A percentile compares a stretch with the other conserved stretches of the same genome.
Evolutionary conservation across 2,329 filamentous ascomycete species (phyloP).

Genomic region (Diaporthe longicolla): DNA sequence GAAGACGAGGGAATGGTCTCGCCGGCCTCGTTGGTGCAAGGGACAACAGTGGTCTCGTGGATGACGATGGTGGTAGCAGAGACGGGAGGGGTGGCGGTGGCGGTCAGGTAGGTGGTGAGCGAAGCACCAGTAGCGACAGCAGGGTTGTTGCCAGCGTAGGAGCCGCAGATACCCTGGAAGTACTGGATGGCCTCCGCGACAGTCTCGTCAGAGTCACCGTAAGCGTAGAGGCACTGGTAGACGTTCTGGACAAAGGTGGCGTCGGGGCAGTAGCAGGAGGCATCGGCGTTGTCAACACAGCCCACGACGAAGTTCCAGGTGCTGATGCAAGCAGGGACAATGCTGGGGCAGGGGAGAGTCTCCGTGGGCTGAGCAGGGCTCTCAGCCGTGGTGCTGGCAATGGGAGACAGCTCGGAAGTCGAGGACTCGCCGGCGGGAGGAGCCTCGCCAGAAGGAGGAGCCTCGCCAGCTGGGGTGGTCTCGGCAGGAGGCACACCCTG

Average conservation of each 20-base stretch:
- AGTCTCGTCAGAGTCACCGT: constrained; percentile 76
- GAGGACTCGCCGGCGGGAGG: constrained; percentile 38
- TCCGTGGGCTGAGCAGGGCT: constrained; percentile 55
- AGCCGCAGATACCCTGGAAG: constrained; percentile 92
- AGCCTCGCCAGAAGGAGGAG: constrained; percentile 37
- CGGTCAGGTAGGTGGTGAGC: constrained; percentile 72
- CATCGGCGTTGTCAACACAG: constrained; percentile 86
- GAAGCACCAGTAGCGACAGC: constrained; percentile 83
- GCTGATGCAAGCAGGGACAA: constrained; percentile 91
- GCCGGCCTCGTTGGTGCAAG: constrained; percentile 62
- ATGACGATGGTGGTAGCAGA: constrained; percentile 63
- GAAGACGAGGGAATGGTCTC: constrained; percentile 56
- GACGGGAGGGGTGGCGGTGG: constrained; percentile 60
- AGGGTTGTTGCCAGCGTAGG: constrained; percentile 82
- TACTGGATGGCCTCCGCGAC: constrained; percentile 81
- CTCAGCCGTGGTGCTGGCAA: constrained; percentile 57
- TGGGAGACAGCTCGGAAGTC: constrained; percentile 41
- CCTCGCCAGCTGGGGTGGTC: constrained; percentile 38
- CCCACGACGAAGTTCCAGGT: constrained; percentile 83
- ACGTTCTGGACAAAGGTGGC: constrained; percentile 82
- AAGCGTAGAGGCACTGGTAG: constrained; percentile 84
- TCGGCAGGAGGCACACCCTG: constrained; percentile 40
- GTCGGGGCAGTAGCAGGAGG: constrained; percentile 88
- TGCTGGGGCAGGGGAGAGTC: constrained; percentile 72
- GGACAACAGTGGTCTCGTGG: constrained; percentile 65